Conservation (phyloP, 1,284 basidiomycete genomes). For the Austroboletus olivaceoglutinosus region DNA sequence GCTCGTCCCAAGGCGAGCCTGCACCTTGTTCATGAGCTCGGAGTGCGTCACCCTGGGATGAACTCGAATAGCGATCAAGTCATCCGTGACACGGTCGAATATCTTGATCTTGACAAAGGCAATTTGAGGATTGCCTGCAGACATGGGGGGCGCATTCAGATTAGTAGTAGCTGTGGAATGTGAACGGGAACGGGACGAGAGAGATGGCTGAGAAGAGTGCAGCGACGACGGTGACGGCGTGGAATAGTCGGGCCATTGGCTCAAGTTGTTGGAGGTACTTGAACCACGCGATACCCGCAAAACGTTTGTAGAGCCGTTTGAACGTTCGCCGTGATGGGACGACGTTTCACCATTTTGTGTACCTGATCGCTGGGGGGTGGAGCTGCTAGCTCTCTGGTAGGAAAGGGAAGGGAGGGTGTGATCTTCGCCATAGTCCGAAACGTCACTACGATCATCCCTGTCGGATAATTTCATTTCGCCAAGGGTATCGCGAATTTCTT, state of each 20-base stretch:
- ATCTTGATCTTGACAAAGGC: constrained; percentile 98
- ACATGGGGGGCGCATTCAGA: constrained; percentile 67
- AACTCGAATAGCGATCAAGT: constrained; percentile 96
- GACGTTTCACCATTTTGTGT: constrained; percentile 37
- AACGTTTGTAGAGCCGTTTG: constrained; percentile 19
- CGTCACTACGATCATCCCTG: constrained; percentile 47
- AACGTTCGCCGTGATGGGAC: constrained; percentile 25
- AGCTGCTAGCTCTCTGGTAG: constrained; percentile 2
- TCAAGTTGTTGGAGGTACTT: constrained; percentile 16
- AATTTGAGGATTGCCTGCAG: constrained; percentile 70
- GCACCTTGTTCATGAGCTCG: constrained; percentile 90
- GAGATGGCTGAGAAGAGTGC: constrained; percentile 49
- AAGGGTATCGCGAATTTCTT: constrained; percentile 45
- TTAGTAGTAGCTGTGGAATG: constrained; percentile 52
- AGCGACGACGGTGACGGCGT: constrained; percentile 43
- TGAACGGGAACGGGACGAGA: constrained; percentile 51
- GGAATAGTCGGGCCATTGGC: constrained; percentile 32
- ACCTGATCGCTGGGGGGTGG: constrained; percentile 48
- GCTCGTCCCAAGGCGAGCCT: constrained; percentile 78
- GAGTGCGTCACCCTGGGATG: constrained; percentile 86
- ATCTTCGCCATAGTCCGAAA: constrained; percentile 62
- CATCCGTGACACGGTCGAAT: constrained; percentile 87
- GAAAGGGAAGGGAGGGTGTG: constrained; percentile 38
- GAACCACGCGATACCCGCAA: constrained; percentile 28
- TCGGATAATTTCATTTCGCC: constrained; percentile 44